Evolutionary conservation across 148 eudicot species (phyloP).

Genomic region (Amaranthus palmeri): DNA sequence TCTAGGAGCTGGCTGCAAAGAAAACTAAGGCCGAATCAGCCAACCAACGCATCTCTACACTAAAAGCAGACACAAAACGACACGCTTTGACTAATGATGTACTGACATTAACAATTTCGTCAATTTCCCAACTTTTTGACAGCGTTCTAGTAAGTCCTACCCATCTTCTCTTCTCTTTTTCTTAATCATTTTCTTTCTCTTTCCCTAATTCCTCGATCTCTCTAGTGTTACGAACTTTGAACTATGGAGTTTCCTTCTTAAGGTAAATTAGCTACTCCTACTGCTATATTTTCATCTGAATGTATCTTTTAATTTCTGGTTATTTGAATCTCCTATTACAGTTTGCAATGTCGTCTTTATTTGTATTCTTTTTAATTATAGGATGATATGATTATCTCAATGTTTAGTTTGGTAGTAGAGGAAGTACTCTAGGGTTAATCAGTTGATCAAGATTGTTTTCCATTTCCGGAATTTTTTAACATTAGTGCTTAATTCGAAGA

Average conservation of each 20-base stretch:
- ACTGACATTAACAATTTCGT: neutral
- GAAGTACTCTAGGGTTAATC: neutral
- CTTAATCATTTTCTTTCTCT: neutral
- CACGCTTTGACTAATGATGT: constrained; percentile 8
- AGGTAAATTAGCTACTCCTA: constrained; percentile 9
- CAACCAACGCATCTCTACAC: no score
- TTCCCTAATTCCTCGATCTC: constrained; percentile 14
- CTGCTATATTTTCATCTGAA: neutral
- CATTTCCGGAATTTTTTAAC: neutral
- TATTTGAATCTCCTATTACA: neutral
- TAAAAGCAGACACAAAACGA: neutral
- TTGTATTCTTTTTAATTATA: neutral
- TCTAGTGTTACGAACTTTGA: neutral
- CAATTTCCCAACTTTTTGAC: neutral
- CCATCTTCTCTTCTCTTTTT: neutral
- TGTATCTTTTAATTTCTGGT: neutral
- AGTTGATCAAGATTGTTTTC: neutral
- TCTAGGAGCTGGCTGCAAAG: no score
- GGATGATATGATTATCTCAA: neutral
- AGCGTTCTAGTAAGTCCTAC: neutral
- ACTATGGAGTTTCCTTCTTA: neutral
- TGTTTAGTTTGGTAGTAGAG: neutral
- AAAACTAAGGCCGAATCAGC: no score
- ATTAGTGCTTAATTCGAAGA: no score
- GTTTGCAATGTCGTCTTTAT: neutral